phyloP scores from a whole-genome alignment of 805 yeast genomes.

The Kluyveromyces nonfermentans region DNA sequence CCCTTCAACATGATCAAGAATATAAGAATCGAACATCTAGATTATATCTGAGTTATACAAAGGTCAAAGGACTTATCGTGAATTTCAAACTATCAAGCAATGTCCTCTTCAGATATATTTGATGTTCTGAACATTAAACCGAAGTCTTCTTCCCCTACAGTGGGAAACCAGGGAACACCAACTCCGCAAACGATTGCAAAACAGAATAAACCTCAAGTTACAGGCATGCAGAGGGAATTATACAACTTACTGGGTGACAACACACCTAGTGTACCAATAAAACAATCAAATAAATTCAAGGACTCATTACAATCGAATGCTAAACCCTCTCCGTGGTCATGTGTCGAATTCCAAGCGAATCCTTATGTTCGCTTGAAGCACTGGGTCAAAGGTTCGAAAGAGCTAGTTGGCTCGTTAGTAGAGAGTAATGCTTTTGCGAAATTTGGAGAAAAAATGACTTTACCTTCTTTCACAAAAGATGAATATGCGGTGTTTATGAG shows the following conservation, averaged over 20 bases:
- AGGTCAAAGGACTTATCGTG: not conserved
- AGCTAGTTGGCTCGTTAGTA: slow-evolving; percentile 24
- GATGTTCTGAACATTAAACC: slow-evolving; percentile 64
- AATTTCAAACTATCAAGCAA: not conserved
- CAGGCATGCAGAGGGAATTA: slow-evolving; percentile 84
- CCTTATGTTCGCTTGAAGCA: slow-evolving; percentile 57
- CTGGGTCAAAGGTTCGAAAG: slow-evolving; percentile 77
- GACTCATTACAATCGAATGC: slow-evolving; percentile 51
- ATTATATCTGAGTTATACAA: not conserved
- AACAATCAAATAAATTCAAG: slow-evolving; percentile 44
- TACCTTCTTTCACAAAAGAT: slow-evolving; percentile 59
- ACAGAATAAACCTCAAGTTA: slow-evolving; percentile 25
- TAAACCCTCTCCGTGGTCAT: slow-evolving; percentile 78
- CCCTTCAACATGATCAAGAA: not conserved
- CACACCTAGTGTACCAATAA: slow-evolving; percentile 73
- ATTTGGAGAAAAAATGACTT: slow-evolving; percentile 55
- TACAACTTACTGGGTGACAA: slow-evolving; percentile 85
- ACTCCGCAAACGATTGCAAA: slow-evolving; percentile 1
- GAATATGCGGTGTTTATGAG: slow-evolving; percentile 47
- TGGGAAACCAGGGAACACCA: slow-evolving; percentile 8
- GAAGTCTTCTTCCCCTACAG: slow-evolving; percentile 16
- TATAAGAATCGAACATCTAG: no score
- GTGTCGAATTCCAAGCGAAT: slow-evolving; percentile 48
- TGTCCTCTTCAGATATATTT: slow-evolving; percentile 53
- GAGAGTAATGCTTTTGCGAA: slow-evolving; percentile 56